These are phyloP conservation scores for Pestalotiopsis sp. DNA, from an alignment of 2,329 filamentous ascomycete genomes.

Conservation along the genomic window DNA sequence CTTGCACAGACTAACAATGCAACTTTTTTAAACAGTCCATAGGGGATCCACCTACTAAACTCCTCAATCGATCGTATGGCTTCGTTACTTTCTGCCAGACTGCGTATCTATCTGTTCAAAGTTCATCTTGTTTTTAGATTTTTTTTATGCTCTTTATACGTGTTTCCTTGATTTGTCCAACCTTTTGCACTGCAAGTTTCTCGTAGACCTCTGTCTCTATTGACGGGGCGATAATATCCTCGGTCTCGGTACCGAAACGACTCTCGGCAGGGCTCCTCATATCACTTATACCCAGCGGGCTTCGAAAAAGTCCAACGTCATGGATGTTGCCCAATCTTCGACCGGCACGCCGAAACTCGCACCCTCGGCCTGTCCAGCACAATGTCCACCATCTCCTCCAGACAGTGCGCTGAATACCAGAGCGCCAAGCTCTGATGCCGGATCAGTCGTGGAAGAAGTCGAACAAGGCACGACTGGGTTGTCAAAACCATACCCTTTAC, in stretches of 20 bases:
- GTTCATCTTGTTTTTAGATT: not conserved
- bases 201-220: not conserved
- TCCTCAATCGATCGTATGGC: not conserved
- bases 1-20: not conserved
- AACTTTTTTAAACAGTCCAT: not conserved
- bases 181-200: not conserved
- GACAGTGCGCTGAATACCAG: conserved; percentile 2
- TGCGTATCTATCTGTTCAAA: not conserved
- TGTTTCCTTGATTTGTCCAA: not conserved
- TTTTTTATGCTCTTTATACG: not conserved
- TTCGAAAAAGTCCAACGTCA: not conserved
- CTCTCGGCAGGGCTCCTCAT: not conserved
- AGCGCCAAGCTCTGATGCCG: conserved; percentile 6
- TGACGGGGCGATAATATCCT: not conserved
- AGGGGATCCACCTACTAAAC: not conserved
- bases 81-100: not conserved
- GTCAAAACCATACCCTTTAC: conserved; percentile 60
- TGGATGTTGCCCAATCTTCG: not conserved
- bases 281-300: not conserved
- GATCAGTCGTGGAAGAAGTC: conserved; percentile 14
- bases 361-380: not conserved
- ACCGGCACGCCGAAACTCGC: not conserved
- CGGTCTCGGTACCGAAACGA: not conserved
- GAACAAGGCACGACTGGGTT: conserved; percentile 21
- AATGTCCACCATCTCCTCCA: conserved; percentile 10